Conservation (phyloP, 2,329 filamentous ascomycete genomes). For the Thielaviopsis populi region DNA sequence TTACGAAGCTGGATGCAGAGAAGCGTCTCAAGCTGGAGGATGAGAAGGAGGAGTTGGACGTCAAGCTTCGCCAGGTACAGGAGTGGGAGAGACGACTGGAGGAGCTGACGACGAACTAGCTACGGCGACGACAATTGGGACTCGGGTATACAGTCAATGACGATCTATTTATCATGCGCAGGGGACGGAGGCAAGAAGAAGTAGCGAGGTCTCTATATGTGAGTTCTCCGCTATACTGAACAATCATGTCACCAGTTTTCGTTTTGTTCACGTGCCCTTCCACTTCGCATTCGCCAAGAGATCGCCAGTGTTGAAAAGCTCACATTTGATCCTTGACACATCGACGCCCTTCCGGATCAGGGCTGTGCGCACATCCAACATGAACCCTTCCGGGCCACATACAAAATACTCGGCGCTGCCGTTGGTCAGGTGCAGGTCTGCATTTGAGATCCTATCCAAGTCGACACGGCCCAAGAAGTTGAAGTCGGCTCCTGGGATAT, state of each 20-base stretch:
- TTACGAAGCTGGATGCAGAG: slow-evolving; percentile 80
- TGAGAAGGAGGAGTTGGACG: slow-evolving; percentile 86
- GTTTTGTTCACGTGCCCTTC: not conserved
- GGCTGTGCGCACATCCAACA: slow-evolving; percentile 41
- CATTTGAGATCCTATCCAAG: slow-evolving; percentile 37
- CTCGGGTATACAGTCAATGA: not conserved
- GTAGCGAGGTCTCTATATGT: not conserved
- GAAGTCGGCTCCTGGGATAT: slow-evolving; percentile 40
- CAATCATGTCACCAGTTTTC: not conserved
- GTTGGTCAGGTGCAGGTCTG: slow-evolving; percentile 41
- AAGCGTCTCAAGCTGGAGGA: slow-evolving; percentile 75
- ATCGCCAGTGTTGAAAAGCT: slow-evolving; percentile 50
- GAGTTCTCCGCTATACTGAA: not conserved
- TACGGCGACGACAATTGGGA: not conserved
- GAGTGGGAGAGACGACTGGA: slow-evolving; percentile 74
- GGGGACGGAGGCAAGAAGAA: not conserved
- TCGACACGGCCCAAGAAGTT: slow-evolving; percentile 43
- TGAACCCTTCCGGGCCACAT: slow-evolving; percentile 57
- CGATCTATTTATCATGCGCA: not conserved
- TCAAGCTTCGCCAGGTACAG: slow-evolving; percentile 69
- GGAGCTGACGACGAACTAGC: slow-evolving; percentile 44
- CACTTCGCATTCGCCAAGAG: slow-evolving; percentile 18
- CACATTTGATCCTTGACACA: slow-evolving; percentile 45
- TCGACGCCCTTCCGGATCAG: slow-evolving; percentile 42
- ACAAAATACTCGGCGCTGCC: slow-evolving; percentile 49